Percentiles rank a stretch among this genome's conserved stretches.
These are phyloP conservation scores for Polysphondylium violaceum DNA, from an alignment of 78 protist species.

Conservation along the genomic window DNA sequence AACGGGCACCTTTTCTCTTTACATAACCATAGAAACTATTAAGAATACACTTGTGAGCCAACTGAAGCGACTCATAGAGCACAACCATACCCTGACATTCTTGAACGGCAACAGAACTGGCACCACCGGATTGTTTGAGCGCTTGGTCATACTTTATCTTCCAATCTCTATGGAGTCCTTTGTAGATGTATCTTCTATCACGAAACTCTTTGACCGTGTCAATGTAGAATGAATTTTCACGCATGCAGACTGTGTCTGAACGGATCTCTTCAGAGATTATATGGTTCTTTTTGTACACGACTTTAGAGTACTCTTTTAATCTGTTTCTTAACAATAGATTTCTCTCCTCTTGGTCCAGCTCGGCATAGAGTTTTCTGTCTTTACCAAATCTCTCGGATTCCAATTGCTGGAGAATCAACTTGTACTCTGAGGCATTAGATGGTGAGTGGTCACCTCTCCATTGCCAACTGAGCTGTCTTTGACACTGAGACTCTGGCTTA, in stretches of 20 bases:
- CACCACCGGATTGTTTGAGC: conserved; percentile 48
- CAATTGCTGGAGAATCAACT: conserved; percentile 77
- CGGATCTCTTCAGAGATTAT: conserved; percentile 47
- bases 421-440: conserved; percentile 81
- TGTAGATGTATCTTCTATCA: conserved; percentile 97
- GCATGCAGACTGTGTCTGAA: conserved; percentile 96
- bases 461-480: conserved; percentile 92
- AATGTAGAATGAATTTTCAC: conserved; percentile 99
- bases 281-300: conserved; percentile 84
- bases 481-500: conserved; percentile 84
- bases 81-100: conserved; percentile 78
- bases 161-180: conserved; percentile 91
- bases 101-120: background rate
- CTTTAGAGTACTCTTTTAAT: conserved; percentile 86
- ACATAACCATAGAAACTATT: conserved; percentile 99
- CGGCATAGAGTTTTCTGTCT: conserved; percentile 49
- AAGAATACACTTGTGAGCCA: conserved; percentile 99
- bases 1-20: conserved; percentile 98
- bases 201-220: conserved; percentile 97
- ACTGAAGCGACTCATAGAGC: conserved; percentile 99
- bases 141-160: conserved; percentile 74
- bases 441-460: conserved; percentile 96
- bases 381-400: conserved; percentile 85
- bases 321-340: conserved; percentile 78
- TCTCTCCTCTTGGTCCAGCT: conserved; percentile 81